A percentile compares a stretch with the other conserved stretches of the same genome.
These are phyloP conservation scores for Metschnikowia peoriensis DNA, from an alignment of 805 yeast genomes.

Conservation along the genomic window DNA sequence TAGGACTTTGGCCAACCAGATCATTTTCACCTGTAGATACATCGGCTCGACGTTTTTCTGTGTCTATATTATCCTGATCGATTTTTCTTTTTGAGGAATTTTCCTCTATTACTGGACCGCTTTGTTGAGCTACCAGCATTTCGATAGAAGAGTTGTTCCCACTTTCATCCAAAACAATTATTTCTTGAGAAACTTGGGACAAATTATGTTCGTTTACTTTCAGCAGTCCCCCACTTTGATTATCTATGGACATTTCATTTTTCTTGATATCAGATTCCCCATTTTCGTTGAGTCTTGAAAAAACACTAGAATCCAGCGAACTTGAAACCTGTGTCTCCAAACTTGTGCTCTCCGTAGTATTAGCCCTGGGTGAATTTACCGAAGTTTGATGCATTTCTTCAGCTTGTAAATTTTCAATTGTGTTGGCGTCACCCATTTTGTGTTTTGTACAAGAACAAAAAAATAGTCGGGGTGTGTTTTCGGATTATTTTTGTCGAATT, in stretches of 20 bases:
- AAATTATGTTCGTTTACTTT: too few relatives aligned
- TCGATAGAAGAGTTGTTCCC: too few relatives aligned
- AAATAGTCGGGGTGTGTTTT: too few relatives aligned
- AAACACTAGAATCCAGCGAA: background rate
- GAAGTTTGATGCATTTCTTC: background rate
- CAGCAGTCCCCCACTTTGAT: too few relatives aligned
- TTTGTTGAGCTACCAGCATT: too few relatives aligned
- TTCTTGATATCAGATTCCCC: background rate
- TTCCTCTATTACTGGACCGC: background rate
- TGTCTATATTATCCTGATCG: background rate
- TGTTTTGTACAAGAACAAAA: too few relatives aligned
- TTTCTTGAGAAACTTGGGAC: too few relatives aligned
- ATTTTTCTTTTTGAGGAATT: background rate
- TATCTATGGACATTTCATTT: background rate
- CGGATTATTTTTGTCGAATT: too few relatives aligned
- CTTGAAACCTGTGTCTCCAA: background rate
- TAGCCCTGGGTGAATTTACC: background rate
- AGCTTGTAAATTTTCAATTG: background rate
- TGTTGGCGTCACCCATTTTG: background rate
- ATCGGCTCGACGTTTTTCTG: background rate
- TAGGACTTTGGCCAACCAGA: background rate
- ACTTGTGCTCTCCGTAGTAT: background rate
- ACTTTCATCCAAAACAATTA: too few relatives aligned
- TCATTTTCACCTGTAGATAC: background rate
- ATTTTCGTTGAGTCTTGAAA: background rate